A percentile compares a stretch with the other conserved stretches of the same genome.
These are phyloP conservation scores for Chlorella sp. DNA, from an alignment of 139 green algal species.

Conservation along the genomic window DNA sequence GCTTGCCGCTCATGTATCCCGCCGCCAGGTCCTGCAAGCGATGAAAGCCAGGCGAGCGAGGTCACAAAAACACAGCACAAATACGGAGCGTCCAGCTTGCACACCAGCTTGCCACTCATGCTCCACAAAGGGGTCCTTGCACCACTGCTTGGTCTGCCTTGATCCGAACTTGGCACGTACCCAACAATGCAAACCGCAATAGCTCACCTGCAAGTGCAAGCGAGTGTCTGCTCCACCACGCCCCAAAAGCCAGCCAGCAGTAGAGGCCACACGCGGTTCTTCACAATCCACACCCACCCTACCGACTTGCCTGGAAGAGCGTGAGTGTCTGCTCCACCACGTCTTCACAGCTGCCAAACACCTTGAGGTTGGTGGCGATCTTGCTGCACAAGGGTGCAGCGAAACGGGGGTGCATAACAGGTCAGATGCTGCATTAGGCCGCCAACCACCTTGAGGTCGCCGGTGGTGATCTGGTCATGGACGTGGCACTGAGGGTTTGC, in stretches of 20 bases:
- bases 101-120: not conserved
- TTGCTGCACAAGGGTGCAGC: not conserved
- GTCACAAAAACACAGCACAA: not conserved
- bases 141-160: not conserved
- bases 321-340: slow-evolving; percentile 88
- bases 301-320: slow-evolving; percentile 83
- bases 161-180: not conserved
- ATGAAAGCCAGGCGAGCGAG: not conserved
- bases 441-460: not conserved
- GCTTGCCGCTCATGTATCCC: slow-evolving; percentile 98
- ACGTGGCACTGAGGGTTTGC: not conserved
- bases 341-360: slow-evolving; percentile 80
- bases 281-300: not conserved
- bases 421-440: no score
- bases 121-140: no score
- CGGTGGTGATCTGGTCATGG: not conserved
- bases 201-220: slow-evolving; percentile 86
- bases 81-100: not conserved
- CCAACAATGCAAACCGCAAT: not conserved
- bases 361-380: slow-evolving; percentile 82
- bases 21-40: slow-evolving; percentile 83
- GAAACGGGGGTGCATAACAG: no score
- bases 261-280: not conserved
- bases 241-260: slow-evolving; percentile 40
- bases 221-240: slow-evolving; percentile 86